These are phyloP conservation scores for Penicillium sp. DNA, from an alignment of 2,329 filamentous ascomycete genomes.

Conservation along the genomic window DNA sequence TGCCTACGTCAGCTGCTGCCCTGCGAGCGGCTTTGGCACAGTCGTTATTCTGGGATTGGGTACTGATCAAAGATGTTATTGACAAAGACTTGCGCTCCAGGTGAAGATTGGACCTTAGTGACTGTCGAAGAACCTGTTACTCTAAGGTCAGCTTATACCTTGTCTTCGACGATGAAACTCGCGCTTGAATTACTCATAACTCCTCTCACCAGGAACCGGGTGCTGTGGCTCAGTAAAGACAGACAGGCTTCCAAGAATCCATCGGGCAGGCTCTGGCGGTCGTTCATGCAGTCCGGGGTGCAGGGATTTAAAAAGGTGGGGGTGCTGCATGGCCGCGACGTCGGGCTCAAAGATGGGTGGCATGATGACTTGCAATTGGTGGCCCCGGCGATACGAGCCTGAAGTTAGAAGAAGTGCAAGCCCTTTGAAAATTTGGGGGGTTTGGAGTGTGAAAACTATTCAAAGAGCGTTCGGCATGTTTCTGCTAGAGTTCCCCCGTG, in stretches of 20 bases:
- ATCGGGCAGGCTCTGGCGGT: background rate
- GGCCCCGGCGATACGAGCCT: background rate
- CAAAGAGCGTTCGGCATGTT: no score
- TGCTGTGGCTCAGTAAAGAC: background rate
- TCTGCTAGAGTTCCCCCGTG: background rate
- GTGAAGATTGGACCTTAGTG: background rate
- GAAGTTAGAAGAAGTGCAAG: background rate
- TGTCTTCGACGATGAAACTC: background rate
- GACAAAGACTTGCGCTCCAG: slow-evolving; percentile 3
- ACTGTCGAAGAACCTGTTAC: background rate
- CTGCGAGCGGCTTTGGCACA: background rate
- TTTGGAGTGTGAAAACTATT: background rate
- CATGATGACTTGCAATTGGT: slow-evolving; percentile 2
- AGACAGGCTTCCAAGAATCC: background rate
- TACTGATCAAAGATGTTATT: slow-evolving; percentile 10
- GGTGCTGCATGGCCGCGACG: background rate
- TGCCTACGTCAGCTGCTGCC: background rate
- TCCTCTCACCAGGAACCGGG: background rate
- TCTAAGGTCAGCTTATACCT: background rate
- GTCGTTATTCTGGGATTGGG: background rate
- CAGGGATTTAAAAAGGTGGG: slow-evolving; percentile 7
- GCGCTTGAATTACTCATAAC: slow-evolving; percentile 5
- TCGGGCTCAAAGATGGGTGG: background rate
- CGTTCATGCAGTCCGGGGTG: slow-evolving; percentile 2
- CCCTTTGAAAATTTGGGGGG: no score